A percentile compares a stretch with the other conserved stretches of the same genome.
Evolutionary conservation across 2,329 filamentous ascomycete genomes (phyloP).

Genomic region (Blumeria graminis): DNA sequence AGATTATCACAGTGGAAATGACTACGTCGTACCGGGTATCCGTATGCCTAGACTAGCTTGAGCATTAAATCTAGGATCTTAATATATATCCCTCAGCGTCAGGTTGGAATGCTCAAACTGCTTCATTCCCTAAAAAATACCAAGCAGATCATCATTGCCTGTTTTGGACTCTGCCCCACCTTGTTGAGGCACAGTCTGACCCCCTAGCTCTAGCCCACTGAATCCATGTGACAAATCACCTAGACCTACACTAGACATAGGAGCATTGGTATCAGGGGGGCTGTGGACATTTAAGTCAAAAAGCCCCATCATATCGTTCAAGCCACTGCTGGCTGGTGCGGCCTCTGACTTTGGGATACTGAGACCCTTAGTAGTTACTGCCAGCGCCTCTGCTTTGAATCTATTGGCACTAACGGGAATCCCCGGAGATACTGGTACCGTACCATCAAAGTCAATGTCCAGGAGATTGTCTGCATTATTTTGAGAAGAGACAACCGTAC

Average conservation of each 20-base stretch:
- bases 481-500: slow-evolving; percentile 35
- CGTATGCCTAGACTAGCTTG: too few relatives aligned
- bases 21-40: too few relatives aligned
- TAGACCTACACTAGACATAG: slow-evolving; percentile 8
- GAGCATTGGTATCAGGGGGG: slow-evolving; percentile 6
- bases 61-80: too few relatives aligned
- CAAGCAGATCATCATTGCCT: slow-evolving; percentile 32
- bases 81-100: too few relatives aligned
- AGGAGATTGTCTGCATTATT: slow-evolving; percentile 80
- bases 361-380: slow-evolving; percentile 43
- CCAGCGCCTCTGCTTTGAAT: slow-evolving; percentile 26
- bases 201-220: slow-evolving; percentile 51
- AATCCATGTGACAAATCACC: slow-evolving; percentile 49
- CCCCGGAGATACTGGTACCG: slow-evolving; percentile 69
- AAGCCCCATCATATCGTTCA: slow-evolving; percentile 62
- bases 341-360: slow-evolving; percentile 30
- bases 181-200: slow-evolving; percentile 37
- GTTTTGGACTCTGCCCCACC: slow-evolving; percentile 23
- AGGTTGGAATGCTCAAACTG: not conserved
- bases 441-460: slow-evolving; percentile 89
- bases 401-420: slow-evolving; percentile 27
- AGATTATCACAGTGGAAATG: too few relatives aligned
- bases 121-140: slow-evolving; percentile 23
- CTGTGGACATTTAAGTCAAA: slow-evolving; percentile 23
- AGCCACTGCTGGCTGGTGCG: slow-evolving; percentile 24